These are phyloP conservation scores for Neurospora sp. DNA, from an alignment of 2,329 filamentous ascomycete species.

Conservation along the genomic window DNA sequence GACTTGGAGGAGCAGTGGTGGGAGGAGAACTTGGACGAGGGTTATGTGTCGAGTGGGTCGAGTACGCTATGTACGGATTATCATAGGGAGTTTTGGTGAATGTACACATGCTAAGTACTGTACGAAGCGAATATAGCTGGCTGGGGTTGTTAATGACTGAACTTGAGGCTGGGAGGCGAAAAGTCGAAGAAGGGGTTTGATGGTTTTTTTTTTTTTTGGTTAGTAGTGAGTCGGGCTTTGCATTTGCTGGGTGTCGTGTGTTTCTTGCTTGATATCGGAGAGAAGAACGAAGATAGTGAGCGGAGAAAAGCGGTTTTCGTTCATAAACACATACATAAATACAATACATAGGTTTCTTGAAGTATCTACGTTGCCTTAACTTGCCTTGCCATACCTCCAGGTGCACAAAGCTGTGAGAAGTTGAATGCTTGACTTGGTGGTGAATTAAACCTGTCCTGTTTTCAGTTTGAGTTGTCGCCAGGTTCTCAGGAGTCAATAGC, in stretches of 20 bases:
- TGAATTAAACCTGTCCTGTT: too few species aligned
- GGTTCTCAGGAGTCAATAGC: too few species aligned
- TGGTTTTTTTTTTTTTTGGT: neutral
- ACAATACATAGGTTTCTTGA: neutral
- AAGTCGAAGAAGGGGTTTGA: neutral
- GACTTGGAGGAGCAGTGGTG: neutral
- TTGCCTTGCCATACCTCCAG: neutral
- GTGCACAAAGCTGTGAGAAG: too few species aligned
- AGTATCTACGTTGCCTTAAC: neutral
- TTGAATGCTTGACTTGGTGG: too few species aligned
- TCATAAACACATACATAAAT: neutral
- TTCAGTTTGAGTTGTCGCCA: too few species aligned
- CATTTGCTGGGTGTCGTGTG: neutral
- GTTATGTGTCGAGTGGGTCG: neutral
- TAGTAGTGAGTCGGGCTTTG: neutral
- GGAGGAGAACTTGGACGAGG: constrained; percentile 15
- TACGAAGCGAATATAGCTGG: neutral
- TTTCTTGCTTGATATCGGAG: neutral
- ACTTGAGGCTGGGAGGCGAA: neutral
- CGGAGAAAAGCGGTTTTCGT: neutral
- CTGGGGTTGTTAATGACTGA: neutral
- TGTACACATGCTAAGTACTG: neutral
- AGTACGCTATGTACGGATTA: neutral
- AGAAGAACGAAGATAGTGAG: neutral
- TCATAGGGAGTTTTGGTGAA: neutral